phyloP scores from a whole-genome alignment of 2,329 filamentous ascomycete species.

The Zasmidium cellare region DNA sequence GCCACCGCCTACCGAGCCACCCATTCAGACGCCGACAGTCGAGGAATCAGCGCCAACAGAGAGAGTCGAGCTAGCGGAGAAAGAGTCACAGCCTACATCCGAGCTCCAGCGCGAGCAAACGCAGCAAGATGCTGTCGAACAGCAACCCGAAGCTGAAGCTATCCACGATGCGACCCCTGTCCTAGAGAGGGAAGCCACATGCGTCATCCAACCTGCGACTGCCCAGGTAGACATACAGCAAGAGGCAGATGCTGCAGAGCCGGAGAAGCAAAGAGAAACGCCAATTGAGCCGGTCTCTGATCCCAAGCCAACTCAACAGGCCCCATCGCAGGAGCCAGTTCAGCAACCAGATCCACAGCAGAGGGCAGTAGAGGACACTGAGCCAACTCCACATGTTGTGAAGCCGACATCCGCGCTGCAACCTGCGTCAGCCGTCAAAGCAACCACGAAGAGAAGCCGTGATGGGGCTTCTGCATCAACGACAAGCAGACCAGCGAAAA shows the following conservation, averaged over 20 bases:
- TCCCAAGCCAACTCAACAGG: neutral
- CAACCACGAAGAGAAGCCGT: constrained; percentile 11
- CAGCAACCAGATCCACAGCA: too few species aligned
- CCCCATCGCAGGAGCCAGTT: neutral
- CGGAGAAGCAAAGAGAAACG: neutral
- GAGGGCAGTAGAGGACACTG: neutral
- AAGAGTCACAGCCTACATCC: neutral
- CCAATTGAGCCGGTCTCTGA: neutral
- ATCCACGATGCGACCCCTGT: neutral
- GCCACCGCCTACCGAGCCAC: constrained; percentile 9
- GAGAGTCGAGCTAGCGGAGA: neutral
- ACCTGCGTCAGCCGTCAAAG: neutral
- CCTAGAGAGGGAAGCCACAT: neutral
- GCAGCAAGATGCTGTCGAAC: neutral
- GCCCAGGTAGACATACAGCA: neutral
- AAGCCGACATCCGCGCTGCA: neutral
- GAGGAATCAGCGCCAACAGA: neutral
- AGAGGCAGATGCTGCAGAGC: neutral
- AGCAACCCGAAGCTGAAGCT: neutral
- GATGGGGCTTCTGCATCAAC: constrained; percentile 4
- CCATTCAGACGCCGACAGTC: constrained; percentile 13
- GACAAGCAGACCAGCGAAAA: constrained; percentile 20
- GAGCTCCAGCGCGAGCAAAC: neutral
- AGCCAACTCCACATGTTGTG: neutral
- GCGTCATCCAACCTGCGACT: neutral